Percentiles rank a stretch among this genome's conserved stretches.
Conservation (phyloP, 1,284 basidiomycete genomes). For the Exsudoporus floridanus region DNA sequence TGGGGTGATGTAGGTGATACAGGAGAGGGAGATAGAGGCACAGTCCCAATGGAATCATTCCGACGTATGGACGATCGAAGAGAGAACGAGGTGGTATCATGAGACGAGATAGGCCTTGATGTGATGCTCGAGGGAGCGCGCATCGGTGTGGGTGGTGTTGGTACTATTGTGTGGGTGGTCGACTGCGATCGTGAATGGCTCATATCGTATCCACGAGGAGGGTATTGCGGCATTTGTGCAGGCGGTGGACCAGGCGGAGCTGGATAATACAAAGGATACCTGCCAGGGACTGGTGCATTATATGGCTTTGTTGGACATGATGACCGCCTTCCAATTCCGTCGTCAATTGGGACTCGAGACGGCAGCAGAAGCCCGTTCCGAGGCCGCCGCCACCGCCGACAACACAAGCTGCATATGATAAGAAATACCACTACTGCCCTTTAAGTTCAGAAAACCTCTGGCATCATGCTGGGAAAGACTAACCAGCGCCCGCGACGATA, state of each 20-base stretch:
- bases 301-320: slow-evolving; percentile 3
- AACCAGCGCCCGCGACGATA: slow-evolving; percentile 7
- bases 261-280: background rate
- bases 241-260: background rate
- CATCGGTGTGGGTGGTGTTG: background rate
- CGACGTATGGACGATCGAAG: slow-evolving; percentile 1
- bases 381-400: slow-evolving; percentile 2
- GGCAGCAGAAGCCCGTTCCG: background rate
- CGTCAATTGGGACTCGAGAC: background rate
- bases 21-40: background rate
- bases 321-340: background rate
- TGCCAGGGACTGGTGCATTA: background rate
- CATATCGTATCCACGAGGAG: slow-evolving; percentile 2
- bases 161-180: background rate
- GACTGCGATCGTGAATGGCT: background rate
- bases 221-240: slow-evolving; percentile 3
- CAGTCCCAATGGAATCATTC: background rate
- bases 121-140: background rate
- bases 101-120: slow-evolving; percentile 1
- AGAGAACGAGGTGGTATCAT: background rate
- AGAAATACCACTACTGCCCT: slow-evolving; percentile 3
- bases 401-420: background rate
- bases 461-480: background rate
- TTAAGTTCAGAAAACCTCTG: slow-evolving; percentile 5
- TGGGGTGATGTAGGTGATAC: background rate